Evolutionary conservation across 768 basidiomycete genomes (phyloP), one percentile per base, ranked within the genome.

Genomic region (Galerina marginata): DNA sequence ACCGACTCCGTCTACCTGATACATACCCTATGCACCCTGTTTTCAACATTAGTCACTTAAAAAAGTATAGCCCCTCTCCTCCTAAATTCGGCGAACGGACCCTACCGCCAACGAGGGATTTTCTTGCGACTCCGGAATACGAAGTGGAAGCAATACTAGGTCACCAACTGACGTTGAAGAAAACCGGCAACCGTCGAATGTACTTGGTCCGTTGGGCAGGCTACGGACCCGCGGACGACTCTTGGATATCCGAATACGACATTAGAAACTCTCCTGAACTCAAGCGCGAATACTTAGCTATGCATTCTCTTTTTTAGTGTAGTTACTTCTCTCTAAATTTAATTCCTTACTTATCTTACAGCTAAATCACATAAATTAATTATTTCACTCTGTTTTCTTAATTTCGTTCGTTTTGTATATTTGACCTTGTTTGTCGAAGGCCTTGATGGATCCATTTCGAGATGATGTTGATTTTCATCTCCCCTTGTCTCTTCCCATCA

Each of bases 11-110:
- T 0, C 64, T 74, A 1, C 65, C 68, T 2, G 64, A 66, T 51
- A 58, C 61, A 2, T 74, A 70, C 42, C 69, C 69, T 0, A 69
- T 69, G 65, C 67, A 68, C 16, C 66, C 68, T 0, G 60, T 73
- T 0, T 57, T 75, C 37, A 71, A 73, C 40, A 20, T 71, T 1
- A n/a, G 47, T 0, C 72, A 73, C 38, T 54, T 75, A 0, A 53
- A 61, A 7, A 65, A 61, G 25, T 73, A 75, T 54, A 23, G 12
- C 1, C 46, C 57, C 7, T 68, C 63, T 0, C 62, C 61, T 2
- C 38, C 56, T 0, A 43, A 60, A 10, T 66, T 67, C 26, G 68
- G 69, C 0, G 55, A 65, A 12, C 51, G 68, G 0, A 36, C 10
- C 0, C 47, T 70, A 2, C 67, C 69, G 0, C 12, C 60, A 0